Conservation (phyloP, 495 filamentous ascomycete species). For the Cenococcum geophilum region DNA sequence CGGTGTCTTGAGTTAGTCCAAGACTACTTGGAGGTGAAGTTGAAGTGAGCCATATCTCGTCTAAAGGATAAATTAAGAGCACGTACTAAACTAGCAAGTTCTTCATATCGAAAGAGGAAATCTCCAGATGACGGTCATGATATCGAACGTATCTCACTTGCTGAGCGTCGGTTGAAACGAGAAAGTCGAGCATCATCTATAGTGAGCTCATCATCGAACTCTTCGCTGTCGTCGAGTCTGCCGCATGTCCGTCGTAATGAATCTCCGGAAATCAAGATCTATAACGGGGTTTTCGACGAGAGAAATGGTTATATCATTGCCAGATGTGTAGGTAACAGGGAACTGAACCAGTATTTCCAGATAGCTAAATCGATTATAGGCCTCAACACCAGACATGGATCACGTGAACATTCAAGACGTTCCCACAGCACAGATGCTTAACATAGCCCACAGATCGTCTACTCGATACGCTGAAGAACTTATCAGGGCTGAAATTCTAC, state of each 20-base stretch:
- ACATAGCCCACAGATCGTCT: slow-evolving; percentile 16
- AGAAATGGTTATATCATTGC: slow-evolving; percentile 30
- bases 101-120: slow-evolving; percentile 28
- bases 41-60: slow-evolving; percentile 11
- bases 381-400: not conserved
- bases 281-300: slow-evolving; percentile 34
- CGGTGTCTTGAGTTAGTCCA: slow-evolving; percentile 34
- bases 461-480: slow-evolving; percentile 18
- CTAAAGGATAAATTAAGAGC: not conserved
- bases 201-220: slow-evolving; percentile 10
- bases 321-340: slow-evolving; percentile 19
- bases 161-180: slow-evolving; percentile 4
- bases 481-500: slow-evolving; percentile 32
- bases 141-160: slow-evolving; percentile 17
- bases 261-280: slow-evolving; percentile 17
- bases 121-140: slow-evolving; percentile 26
- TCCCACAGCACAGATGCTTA: slow-evolving; percentile 33
- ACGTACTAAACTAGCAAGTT: not conserved
- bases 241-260: not conserved
- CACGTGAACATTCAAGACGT: slow-evolving; percentile 26
- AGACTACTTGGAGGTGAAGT: slow-evolving; percentile 33
- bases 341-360: not conserved
- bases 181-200: slow-evolving; percentile 12
- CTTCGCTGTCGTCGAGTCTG: slow-evolving; percentile 1
- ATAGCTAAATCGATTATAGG: not conserved